Evolutionary conservation across 202 grass and related monocot species (phyloP).

Genomic region (Setaria viridis): DNA sequence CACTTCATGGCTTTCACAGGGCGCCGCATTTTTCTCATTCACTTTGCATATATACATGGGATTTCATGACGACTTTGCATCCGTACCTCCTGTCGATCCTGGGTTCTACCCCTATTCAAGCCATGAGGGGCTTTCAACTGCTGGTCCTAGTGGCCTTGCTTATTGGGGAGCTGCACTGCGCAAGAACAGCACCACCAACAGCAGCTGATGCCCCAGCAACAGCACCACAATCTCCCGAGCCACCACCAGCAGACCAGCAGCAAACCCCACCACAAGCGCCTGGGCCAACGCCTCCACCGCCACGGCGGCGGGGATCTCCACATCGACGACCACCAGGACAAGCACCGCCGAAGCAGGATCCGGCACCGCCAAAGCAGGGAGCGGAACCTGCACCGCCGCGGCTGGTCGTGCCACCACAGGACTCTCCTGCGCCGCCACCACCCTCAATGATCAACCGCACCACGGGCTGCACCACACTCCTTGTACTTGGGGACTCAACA

Average conservation of each 20-base stretch:
- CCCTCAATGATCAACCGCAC: slow-evolving; percentile 27
- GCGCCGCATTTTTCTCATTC: slow-evolving; percentile 8
- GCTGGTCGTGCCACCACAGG: slow-evolving; percentile 38
- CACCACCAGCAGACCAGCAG: slow-evolving; percentile 25
- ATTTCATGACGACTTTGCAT: background rate
- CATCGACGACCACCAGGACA: background rate
- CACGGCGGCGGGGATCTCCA: background rate
- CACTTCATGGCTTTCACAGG: background rate
- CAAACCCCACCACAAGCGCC: slow-evolving; percentile 20
- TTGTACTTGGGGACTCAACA: slow-evolving; percentile 72
- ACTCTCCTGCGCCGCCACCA: background rate
- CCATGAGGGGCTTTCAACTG: slow-evolving; percentile 24
- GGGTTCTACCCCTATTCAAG: background rate
- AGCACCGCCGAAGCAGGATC: background rate
- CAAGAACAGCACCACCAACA: background rate
- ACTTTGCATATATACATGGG: slow-evolving; percentile 19
- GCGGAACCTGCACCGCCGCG: slow-evolving; percentile 22
- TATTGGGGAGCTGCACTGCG: slow-evolving; percentile 23
- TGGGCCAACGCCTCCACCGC: background rate
- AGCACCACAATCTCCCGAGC: background rate
- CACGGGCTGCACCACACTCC: slow-evolving; percentile 40
- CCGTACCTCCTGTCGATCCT: background rate
- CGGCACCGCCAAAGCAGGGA: background rate
- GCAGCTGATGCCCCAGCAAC: slow-evolving; percentile 1
- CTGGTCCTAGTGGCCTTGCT: slow-evolving; percentile 26